Conservation (phyloP, 2,329 filamentous ascomycete genomes). For the Fusarium graminum region DNA sequence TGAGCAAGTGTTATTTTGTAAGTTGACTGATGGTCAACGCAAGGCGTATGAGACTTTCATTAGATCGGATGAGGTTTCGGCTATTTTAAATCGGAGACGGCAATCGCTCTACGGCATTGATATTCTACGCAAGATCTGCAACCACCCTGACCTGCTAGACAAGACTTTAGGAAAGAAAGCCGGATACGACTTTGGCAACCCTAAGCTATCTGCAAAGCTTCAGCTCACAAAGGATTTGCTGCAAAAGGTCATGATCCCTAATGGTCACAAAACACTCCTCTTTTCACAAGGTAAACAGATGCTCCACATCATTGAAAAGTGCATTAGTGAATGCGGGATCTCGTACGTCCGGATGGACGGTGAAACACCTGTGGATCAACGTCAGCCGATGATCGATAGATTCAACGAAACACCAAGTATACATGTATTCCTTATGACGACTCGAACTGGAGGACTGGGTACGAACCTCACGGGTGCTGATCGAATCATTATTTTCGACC, state of each 20-base stretch:
- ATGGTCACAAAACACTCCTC: constrained; percentile 91
- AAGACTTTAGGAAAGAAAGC: constrained; percentile 67
- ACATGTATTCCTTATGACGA: constrained; percentile 92
- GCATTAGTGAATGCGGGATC: constrained; percentile 77
- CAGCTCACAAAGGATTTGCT: constrained; percentile 90
- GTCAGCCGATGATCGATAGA: constrained; percentile 90
- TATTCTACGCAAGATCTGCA: constrained; percentile 94
- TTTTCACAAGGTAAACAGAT: constrained; percentile 96
- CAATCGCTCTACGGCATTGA: constrained; percentile 93
- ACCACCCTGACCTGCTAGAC: constrained; percentile 90
- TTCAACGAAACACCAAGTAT: constrained; percentile 87
- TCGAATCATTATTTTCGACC: constrained; percentile 97
- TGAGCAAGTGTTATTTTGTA: constrained; percentile 96
- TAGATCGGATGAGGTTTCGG: constrained; percentile 84
- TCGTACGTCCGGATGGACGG: constrained; percentile 94
- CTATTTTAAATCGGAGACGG: constrained; percentile 79
- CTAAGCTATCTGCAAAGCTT: constrained; percentile 91
- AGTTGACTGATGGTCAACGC: constrained; percentile 81
- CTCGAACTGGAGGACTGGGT: constrained; percentile 93
- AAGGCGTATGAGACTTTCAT: constrained; percentile 86
- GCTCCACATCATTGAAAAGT: constrained; percentile 92
- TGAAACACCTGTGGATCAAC: constrained; percentile 85
- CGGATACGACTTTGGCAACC: constrained; percentile 82
- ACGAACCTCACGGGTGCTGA: constrained; percentile 96
- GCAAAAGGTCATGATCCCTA: constrained; percentile 83